Evolutionary conservation across 345 rosid genomes (phyloP), one percentile per base, ranked within the genome.

Genomic region (Carallia brachiata): DNA sequence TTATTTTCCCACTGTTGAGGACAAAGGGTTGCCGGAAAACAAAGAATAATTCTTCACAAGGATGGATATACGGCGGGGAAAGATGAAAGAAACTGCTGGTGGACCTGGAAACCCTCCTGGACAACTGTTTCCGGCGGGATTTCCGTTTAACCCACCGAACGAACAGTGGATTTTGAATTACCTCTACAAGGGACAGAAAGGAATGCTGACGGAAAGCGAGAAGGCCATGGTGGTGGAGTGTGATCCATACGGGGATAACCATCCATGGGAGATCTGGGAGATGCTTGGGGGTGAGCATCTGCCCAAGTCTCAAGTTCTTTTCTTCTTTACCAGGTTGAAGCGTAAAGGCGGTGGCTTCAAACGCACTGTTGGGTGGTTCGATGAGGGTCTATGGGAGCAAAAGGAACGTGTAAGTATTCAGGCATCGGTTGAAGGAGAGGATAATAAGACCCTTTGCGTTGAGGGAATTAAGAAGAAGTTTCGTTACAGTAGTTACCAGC

Each of bases 191-290:
- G 23, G 59, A 23, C 59, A 23, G 31, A 55, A 7, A 7, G 59
- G 59, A n/a, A 23, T 12, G 23, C 30, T 55, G 59, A n/a, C 28
- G 59, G 9, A 23, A 55, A 8, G 7, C 8, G 59, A 55, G 31
- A 55, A 28, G 30, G 13, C 32, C 30, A 7, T 23, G 3, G 5
- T 55, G 28, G 3, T 5, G 5, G 59, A 55, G 12, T 55, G 12
- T 13, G 18, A 23, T 55, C 31, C 23, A 7, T 55, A 55, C 5
- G 59, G 59, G 12, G 18, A 23, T 1, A 12, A 55, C 1, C 27
- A 55, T 23, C 59, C 59, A 8, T 55, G 59, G 59, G 59, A 55
- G 59, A 55, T 55, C 6, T 55, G 59, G 59, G 31, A 55, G 6
- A 55, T 2, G 5, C 23, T 23, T 55, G 27, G 30, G 8, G 32